Evolutionary conservation across 495 filamentous ascomycete species (phyloP), one percentile per base, ranked within the genome.

Genomic region (Penicillium subrubescens): DNA sequence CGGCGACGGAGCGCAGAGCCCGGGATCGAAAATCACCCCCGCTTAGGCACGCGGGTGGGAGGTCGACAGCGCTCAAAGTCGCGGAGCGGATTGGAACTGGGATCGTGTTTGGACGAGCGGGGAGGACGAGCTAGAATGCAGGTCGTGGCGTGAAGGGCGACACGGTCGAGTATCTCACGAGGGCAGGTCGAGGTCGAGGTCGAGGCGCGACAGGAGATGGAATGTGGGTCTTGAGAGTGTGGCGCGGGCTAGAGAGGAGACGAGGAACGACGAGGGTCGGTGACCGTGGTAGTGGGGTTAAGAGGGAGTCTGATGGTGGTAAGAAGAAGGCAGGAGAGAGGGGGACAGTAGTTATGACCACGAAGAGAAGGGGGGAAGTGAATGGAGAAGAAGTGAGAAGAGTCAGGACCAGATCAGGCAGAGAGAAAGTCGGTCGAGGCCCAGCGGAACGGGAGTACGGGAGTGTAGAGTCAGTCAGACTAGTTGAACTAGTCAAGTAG

Each of bases 181-280:
- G 53, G 53, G 53, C 33, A 55, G 53, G 31, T 46, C 17, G 53
- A 57, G 59, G 50, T 50, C 31, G 31, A 33, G 31, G 31, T 27
- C 29, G 54, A 60, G 60, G 25, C 57, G 60, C 56, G 44, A 54
- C 51, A 54, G 61, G 54, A 54, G 61, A 44, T 33, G 56, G 67
- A 71, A 61, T 63, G 63, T 65, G 61, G 60, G 61, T 62, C 57
- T 62, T 43, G 56, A 25, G 64, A 61, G 61, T 35, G 57, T 65
- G 59, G 61, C 56, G 59, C 39, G 23, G 27, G 21, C 1, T 54
- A 19, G 51, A 54, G 37, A 56, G 52, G 58, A 54, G 51, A 54
- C 33, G 25, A 65, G 25, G 5, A 39, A 33, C 31, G 59, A 56
- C n/a, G 14, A 41, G 50, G 60, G 35, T 29, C 25, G 43, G 33